Evolutionary conservation across 2,329 filamentous ascomycete species (phyloP), one percentile per base, ranked within the genome.

Genomic region (Chaetomium strumarium): DNA sequence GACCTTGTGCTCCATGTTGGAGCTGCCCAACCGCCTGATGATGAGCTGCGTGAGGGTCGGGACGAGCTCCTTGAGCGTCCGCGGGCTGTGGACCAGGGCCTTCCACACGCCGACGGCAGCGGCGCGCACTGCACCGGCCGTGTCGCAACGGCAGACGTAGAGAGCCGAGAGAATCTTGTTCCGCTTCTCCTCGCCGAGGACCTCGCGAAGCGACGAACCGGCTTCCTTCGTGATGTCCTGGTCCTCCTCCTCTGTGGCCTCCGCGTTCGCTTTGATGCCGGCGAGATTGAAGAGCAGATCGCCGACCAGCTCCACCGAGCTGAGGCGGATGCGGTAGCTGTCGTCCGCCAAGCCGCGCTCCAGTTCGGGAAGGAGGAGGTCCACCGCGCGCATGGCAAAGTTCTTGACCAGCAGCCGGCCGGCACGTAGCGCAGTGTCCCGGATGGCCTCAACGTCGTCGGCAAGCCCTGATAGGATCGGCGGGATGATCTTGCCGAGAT

Each of bases 1-100:
- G 62, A 96, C 87, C 75, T 96, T 97, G 70, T 99, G 93, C 69
- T 99, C 93, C 85, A 95, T 91, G 66, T 96, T 97, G 42, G 91
- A 87, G 68, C 91, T 97, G 57, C 90, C 93, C 61, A 99, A 80
- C 45, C 93, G 88, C 55, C 89, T 84, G 67, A 99, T 97, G 62
- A 99, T 86, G 58, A 99, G 83, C 68, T 96, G 91, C 6, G 90
- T 95, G 55, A 99, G 84, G 1, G 90, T 96, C 41, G 93, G 92
- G 43, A 96, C 86, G 64, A 99, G 81, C 67, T 99, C 93, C 73
- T 96, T 96, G 64, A 99, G 83, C 13, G 88, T 96, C 61, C 85
- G 85, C 31, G 93, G 93, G 55, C 87, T 92, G 53, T 92, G 88
- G 43, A 99, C 93, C 64, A 97, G 77, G 55, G 91, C 91, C 74